A percentile compares a stretch with the other conserved stretches of the same genome.
These are phyloP conservation scores for Hortiboletus flavorubellus DNA, from an alignment of 768 basidiomycete genomes.

Conservation along the genomic window DNA sequence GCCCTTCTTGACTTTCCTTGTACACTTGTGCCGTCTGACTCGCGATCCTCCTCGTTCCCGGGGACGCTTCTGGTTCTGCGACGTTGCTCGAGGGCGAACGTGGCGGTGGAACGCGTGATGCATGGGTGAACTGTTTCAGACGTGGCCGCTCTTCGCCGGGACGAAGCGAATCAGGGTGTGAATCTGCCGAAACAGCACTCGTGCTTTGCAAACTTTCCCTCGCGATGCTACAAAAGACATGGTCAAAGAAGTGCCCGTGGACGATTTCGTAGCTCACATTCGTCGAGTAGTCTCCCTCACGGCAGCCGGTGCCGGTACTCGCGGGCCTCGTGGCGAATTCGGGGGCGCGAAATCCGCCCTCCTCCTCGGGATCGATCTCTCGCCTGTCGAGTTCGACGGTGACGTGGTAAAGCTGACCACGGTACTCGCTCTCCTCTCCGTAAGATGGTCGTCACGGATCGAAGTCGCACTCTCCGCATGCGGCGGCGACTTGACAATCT, in stretches of 20 bases:
- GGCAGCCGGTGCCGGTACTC: constrained; percentile 18
- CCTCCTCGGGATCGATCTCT: constrained; percentile 61
- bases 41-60: constrained; percentile 41
- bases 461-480: constrained; percentile 31
- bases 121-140: constrained; percentile 69
- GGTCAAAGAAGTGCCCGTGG: background rate
- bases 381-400: constrained; percentile 63
- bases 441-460: constrained; percentile 37
- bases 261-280: constrained; percentile 15
- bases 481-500: constrained; percentile 21
- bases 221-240: constrained; percentile 36
- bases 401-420: constrained; percentile 50
- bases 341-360: constrained; percentile 70
- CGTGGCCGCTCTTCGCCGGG: constrained; percentile 46
- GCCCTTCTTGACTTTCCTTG: constrained; percentile 33
- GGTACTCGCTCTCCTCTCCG: constrained; percentile 35
- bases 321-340: constrained; percentile 40
- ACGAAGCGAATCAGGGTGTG: constrained; percentile 32
- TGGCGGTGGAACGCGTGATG: constrained; percentile 64
- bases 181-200: constrained; percentile 34
- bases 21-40: constrained; percentile 68
- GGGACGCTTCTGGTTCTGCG: constrained; percentile 20
- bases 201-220: constrained; percentile 54
- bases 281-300: constrained; percentile 22
- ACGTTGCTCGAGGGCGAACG: constrained; percentile 35